phyloP scores from a whole-genome alignment of 352 stramenopile genomes.

The Phytopythium aichiense region DNA sequence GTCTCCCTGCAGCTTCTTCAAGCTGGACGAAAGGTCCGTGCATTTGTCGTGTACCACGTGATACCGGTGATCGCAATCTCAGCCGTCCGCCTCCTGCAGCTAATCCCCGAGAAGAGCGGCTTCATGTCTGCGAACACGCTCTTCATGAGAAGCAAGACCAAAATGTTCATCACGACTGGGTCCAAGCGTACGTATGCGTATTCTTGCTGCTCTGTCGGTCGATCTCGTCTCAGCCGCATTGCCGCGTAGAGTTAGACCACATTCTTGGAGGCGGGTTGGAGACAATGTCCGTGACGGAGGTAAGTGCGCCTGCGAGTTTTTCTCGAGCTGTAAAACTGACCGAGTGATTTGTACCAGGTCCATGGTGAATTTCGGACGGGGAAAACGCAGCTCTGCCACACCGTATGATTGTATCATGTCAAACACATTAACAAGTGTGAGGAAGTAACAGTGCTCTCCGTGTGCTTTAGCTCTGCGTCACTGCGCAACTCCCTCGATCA shows the following conservation, averaged over 20 bases:
- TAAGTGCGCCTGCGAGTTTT: slow-evolving; percentile 15
- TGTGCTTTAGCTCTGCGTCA: slow-evolving; percentile 55
- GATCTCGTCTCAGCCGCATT: background rate
- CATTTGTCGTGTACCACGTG: background rate
- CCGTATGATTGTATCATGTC: slow-evolving; percentile 27
- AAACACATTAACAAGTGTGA: background rate
- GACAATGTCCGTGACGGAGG: slow-evolving; percentile 90
- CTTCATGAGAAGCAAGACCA: slow-evolving; percentile 66
- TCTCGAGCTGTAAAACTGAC: background rate
- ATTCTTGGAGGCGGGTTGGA: slow-evolving; percentile 87
- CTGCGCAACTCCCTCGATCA: slow-evolving; percentile 80
- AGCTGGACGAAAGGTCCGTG: slow-evolving; percentile 62
- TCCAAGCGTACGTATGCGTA: slow-evolving; percentile 62
- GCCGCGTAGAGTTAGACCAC: slow-evolving; percentile 66
- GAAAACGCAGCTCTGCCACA: slow-evolving; percentile 94
- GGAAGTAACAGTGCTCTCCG: background rate
- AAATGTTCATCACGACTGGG: slow-evolving; percentile 75
- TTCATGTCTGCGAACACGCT: slow-evolving; percentile 70
- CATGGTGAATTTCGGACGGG: slow-evolving; percentile 93
- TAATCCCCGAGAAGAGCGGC: slow-evolving; percentile 67
- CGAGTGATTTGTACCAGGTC: slow-evolving; percentile 32
- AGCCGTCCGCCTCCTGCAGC: slow-evolving; percentile 17
- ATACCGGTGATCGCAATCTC: background rate
- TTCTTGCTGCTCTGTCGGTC: slow-evolving; percentile 5
- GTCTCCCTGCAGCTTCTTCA: slow-evolving; percentile 44